Evolutionary conservation across 305 asterid genomes (phyloP).

Genomic region (Fraxinus albicans): DNA sequence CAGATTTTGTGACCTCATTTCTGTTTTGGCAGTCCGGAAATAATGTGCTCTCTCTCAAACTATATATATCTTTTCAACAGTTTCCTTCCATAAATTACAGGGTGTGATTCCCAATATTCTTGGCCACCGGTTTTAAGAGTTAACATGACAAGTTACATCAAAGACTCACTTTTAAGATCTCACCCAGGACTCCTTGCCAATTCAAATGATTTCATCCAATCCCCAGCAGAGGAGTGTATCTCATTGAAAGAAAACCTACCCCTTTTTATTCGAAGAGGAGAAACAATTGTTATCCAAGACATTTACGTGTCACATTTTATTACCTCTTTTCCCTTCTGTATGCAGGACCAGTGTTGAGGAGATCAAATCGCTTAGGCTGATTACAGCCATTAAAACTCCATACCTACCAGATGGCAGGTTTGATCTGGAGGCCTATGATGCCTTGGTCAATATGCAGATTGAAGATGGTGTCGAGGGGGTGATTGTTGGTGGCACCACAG

Average conservation of each 20-base stretch:
- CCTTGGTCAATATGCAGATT: slow-evolving; percentile 75
- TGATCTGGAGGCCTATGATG: slow-evolving; percentile 88
- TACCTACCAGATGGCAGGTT: slow-evolving; percentile 96
- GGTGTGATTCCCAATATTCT: background rate
- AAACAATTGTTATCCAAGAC: background rate
- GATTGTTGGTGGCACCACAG: slow-evolving; percentile 94
- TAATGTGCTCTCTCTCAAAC: background rate
- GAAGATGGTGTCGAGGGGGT: slow-evolving; percentile 88
- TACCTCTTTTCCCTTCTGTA: slow-evolving; percentile 10
- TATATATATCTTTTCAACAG: background rate
- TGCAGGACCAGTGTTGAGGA: slow-evolving; percentile 83
- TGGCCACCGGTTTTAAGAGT: background rate
- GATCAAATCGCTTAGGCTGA: slow-evolving; percentile 71
- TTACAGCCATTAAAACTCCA: slow-evolving; percentile 96
- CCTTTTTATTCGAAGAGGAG: background rate
- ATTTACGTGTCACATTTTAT: background rate
- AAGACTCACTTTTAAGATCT: background rate
- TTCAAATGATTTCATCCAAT: background rate
- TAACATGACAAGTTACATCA: background rate
- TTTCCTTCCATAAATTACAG: background rate
- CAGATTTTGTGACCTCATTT: background rate
- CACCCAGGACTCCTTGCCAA: background rate
- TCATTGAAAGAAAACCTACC: background rate
- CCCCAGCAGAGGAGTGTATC: background rate
- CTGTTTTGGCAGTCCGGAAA: background rate